Conservation (phyloP, 2,329 filamentous ascomycete genomes). For the Trichoderma sp. region DNA sequence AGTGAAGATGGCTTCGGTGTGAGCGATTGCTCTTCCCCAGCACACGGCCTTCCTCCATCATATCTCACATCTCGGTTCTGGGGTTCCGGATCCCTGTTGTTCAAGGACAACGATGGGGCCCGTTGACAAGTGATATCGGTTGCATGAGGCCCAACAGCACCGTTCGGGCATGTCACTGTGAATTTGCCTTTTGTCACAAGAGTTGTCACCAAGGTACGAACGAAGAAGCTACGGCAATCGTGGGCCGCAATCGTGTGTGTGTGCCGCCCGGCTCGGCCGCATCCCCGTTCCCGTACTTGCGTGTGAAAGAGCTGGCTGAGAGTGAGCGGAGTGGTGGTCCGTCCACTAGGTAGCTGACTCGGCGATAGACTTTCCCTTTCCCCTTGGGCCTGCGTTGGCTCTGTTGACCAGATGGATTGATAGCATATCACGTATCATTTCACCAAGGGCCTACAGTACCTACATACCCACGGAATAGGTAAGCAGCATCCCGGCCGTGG, state of each 20-base stretch:
- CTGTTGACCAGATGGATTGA: neutral
- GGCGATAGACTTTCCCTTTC: slow-evolving; percentile 4
- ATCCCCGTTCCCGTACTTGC: neutral
- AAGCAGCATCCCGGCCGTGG: too few relatives aligned
- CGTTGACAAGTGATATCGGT: slow-evolving; percentile 18
- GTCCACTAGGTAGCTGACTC: neutral
- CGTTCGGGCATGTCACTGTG: slow-evolving; percentile 18
- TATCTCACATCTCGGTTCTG: slow-evolving; percentile 11
- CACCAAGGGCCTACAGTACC: too few relatives aligned
- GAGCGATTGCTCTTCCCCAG: neutral
- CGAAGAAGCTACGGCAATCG: neutral
- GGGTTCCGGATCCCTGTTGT: slow-evolving; percentile 13
- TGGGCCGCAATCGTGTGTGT: too few relatives aligned
- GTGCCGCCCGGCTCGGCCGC: neutral
- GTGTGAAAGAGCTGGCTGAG: neutral
- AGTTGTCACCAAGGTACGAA: too few relatives aligned
- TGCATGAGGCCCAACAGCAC: slow-evolving; percentile 14
- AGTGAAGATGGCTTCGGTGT: too few relatives aligned
- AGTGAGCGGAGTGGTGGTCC: neutral
- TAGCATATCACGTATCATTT: neutral
- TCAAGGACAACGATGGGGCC: neutral
- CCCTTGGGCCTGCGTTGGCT: slow-evolving; percentile 11
- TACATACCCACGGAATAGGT: too few relatives aligned
- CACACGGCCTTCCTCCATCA: slow-evolving; percentile 3
- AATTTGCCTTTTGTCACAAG: neutral